Evolutionary conservation across 2,329 filamentous ascomycete species (phyloP).

Genomic region (Alternaria viburni): DNA sequence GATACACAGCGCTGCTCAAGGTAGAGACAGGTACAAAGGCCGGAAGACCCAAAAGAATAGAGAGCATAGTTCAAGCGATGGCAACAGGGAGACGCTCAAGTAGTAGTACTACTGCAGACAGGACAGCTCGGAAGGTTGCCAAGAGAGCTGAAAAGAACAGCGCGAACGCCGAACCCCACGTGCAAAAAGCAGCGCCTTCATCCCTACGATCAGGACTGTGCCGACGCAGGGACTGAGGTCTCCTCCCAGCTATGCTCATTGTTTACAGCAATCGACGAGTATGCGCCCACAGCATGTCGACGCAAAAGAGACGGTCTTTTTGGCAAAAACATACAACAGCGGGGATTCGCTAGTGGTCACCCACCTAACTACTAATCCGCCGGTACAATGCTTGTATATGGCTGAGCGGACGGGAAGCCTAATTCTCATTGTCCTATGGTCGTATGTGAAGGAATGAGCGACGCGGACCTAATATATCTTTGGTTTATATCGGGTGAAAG

Average conservation of each 20-base stretch:
- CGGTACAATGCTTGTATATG: background rate
- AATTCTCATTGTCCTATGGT: no score
- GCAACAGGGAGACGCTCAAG: constrained; percentile 5
- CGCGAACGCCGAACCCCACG: background rate
- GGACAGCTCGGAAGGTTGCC: background rate
- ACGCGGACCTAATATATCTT: background rate
- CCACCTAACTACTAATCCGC: background rate
- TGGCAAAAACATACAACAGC: background rate
- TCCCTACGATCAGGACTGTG: background rate
- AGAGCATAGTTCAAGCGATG: constrained; percentile 47
- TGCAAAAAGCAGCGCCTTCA: background rate
- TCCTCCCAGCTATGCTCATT: background rate
- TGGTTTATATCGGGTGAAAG: no score
- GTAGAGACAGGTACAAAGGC: constrained; percentile 51
- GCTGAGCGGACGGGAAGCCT: background rate
- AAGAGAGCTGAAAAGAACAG: background rate
- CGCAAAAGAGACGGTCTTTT: background rate
- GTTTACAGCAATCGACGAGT: background rate
- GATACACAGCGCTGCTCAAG: constrained; percentile 56
- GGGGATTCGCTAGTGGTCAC: no score
- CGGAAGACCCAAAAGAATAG: constrained; percentile 48
- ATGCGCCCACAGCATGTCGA: background rate
- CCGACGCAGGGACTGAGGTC: background rate
- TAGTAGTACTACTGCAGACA: background rate
- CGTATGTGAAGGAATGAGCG: no score